Percentiles rank a stretch among this genome's conserved stretches.
Evolutionary conservation across 192 early-diverging fungal species (phyloP).

Genomic region (Allomyces macrogynus): DNA sequence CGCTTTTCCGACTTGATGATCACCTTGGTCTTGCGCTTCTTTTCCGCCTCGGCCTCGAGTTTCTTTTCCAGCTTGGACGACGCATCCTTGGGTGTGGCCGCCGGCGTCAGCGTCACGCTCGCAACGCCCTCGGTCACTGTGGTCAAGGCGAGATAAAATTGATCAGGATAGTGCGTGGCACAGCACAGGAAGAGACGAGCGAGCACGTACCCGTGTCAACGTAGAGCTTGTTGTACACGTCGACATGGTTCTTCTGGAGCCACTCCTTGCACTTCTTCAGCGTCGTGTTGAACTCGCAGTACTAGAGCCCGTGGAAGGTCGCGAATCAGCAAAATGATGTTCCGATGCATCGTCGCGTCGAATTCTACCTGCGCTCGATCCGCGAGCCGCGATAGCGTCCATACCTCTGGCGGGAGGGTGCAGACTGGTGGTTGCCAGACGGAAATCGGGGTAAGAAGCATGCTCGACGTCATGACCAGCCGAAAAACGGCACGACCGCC

Average conservation of each 20-base stretch:
- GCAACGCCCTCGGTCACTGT: constrained; percentile 3
- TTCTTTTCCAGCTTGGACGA: constrained; percentile 34
- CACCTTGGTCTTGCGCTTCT: constrained; percentile 26
- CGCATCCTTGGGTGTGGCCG: constrained; percentile 8
- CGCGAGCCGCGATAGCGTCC: neutral
- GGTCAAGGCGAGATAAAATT: constrained; percentile 4
- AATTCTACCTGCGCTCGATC: too few species aligned
- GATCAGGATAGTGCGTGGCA: constrained; percentile 4
- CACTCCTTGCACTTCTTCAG: constrained; percentile 62
- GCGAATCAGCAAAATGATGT: too few species aligned
- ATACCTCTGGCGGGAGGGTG: constrained; percentile 17
- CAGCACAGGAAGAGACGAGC: neutral
- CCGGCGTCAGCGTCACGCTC: constrained; percentile 11
- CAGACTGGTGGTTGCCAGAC: constrained; percentile 7
- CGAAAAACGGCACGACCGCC: too few species aligned
- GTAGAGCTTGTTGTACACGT: constrained; percentile 36
- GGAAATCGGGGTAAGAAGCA: too few species aligned
- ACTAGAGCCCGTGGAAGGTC: constrained; percentile 20
- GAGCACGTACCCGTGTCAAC: constrained; percentile 8
- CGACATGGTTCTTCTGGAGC: constrained; percentile 38
- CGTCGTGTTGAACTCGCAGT: constrained; percentile 77
- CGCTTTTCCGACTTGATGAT: constrained; percentile 74
- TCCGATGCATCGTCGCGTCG: too few species aligned
- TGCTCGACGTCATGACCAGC: too few species aligned
- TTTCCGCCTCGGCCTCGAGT: constrained; percentile 19